Evolutionary conservation across 2,329 filamentous ascomycete species (phyloP), one percentile per base, ranked within the genome.

Genomic region (Fusarium chlamydosporum): DNA sequence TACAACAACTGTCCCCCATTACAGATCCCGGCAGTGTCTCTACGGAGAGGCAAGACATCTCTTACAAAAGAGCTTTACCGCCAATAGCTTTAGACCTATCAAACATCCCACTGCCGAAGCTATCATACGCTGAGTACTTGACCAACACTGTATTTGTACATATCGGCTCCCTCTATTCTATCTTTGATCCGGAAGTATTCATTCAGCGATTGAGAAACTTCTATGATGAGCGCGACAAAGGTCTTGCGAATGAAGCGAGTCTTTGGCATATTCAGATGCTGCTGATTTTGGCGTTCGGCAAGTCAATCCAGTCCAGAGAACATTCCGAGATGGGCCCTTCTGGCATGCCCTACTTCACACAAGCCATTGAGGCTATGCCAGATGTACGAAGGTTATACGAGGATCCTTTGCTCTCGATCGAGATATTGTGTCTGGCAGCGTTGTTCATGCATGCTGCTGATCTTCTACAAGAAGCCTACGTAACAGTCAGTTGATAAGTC

Each of bases 191-290:
- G 5, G 45, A 48, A n/a, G 6, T 15, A 1, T 71, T 71, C 40
- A 37, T 71, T 9, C 16, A 29, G 2, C 55, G 41, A 18, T 11
- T 71, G 10, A 55, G 68, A 7, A 42, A 5, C 6, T 71, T 71
- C 13, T 71, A 71, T 4, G 55, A 57, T 7, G 45, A 53, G 7
- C 68, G 65, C 3, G 26, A 26, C 2, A 42, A 26, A 26, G 52
- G 38, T 3, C 20, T n/a, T 4, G 20, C 35, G 12, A 27, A 33
- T 8, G 38, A 51, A 6, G 56, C 54, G 15, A 68, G 31, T 6
- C 57, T 71, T 4, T 71, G 68, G 67, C 67, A 71, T 34, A 47
- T 71, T 12, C 65, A 71, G 15, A 71, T 71, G 68, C 57, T 71
- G 4, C 55, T 71, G 8, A 56, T 71, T 3, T n/a, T 71, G 18